phyloP scores from a whole-genome alignment of 352 stramenopile species.

The Phytophthora chlamydospora region DNA sequence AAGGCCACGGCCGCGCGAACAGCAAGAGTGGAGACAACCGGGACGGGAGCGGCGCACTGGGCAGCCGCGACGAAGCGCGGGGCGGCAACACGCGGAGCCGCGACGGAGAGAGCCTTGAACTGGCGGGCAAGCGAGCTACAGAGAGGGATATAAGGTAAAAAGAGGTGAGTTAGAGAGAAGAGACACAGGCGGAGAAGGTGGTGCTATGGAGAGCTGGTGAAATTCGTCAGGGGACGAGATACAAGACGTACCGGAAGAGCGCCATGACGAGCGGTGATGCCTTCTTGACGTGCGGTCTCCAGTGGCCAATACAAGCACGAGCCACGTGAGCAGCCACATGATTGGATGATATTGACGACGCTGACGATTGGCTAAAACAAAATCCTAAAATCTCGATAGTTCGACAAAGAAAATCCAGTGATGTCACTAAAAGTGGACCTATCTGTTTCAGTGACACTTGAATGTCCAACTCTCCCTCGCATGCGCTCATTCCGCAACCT shows the following conservation, averaged over 20 bases:
- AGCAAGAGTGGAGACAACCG: constrained; percentile 24
- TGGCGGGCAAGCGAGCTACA: constrained; percentile 64
- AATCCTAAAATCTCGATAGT: constrained; percentile 12
- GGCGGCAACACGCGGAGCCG: constrained; percentile 28
- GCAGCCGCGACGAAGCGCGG: constrained; percentile 35
- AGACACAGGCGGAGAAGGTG: constrained; percentile 1
- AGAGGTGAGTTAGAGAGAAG: constrained; percentile 15
- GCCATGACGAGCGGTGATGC: constrained; percentile 36
- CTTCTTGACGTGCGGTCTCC: constrained; percentile 38
- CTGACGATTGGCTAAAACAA: constrained; percentile 34
- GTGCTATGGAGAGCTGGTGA: background rate
- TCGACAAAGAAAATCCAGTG: constrained; percentile 17
- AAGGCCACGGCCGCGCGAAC: constrained; percentile 37
- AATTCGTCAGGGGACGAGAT: background rate
- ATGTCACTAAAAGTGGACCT: background rate
- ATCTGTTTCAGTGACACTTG: too few species aligned
- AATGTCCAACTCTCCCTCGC: constrained; percentile 14
- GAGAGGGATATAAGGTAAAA: background rate
- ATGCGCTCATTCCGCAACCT: constrained; percentile 16
- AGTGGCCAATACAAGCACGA: constrained; percentile 13
- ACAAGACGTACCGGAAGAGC: constrained; percentile 49
- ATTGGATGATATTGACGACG: too few species aligned
- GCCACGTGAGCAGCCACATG: too few species aligned
- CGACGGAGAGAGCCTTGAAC: constrained; percentile 55
- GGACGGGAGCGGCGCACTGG: constrained; percentile 3